Evolutionary conservation across 495 filamentous ascomycete genomes (phyloP).

Genomic region (Lindgomyces ingoldianus): DNA sequence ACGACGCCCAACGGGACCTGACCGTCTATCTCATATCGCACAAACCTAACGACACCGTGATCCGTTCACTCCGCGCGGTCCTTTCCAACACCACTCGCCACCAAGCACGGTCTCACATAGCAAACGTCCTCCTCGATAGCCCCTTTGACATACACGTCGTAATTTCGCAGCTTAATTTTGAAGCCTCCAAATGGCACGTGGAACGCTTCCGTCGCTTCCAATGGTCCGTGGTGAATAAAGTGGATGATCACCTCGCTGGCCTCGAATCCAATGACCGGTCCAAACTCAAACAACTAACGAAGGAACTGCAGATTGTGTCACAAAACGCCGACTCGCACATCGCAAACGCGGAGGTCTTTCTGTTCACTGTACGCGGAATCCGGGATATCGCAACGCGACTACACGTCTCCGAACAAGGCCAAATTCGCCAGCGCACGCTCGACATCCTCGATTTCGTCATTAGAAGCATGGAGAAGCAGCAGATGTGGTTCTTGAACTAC

Average conservation of each 20-base stretch:
- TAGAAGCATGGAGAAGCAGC: constrained; percentile 30
- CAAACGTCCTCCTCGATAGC: neutral
- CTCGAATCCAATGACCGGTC: constrained; percentile 4
- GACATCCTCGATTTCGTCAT: constrained; percentile 30
- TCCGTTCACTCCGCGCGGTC: neutral
- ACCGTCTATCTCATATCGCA: neutral
- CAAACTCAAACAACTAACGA: constrained; percentile 20
- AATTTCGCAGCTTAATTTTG: neutral
- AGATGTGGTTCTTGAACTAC: constrained; percentile 32
- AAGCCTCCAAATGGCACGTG: constrained; percentile 9
- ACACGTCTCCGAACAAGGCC: neutral
- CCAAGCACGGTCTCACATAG: neutral
- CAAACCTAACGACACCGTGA: neutral
- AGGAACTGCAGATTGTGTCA: constrained; percentile 34
- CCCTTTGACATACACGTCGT: neutral
- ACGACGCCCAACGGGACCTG: neutral
- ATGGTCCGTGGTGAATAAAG: constrained; percentile 19
- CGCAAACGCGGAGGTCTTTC: constrained; percentile 19
- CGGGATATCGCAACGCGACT: neutral
- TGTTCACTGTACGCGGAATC: constrained; percentile 8
- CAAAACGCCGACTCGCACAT: constrained; percentile 25
- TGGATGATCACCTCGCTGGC: constrained; percentile 23
- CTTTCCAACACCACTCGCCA: neutral
- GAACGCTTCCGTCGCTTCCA: constrained; percentile 3
- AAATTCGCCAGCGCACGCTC: neutral